A percentile compares a stretch with the other conserved stretches of the same genome.
These are phyloP conservation scores for Picea glauca DNA, from an alignment of 75 land plant species.

Conservation along the genomic window DNA sequence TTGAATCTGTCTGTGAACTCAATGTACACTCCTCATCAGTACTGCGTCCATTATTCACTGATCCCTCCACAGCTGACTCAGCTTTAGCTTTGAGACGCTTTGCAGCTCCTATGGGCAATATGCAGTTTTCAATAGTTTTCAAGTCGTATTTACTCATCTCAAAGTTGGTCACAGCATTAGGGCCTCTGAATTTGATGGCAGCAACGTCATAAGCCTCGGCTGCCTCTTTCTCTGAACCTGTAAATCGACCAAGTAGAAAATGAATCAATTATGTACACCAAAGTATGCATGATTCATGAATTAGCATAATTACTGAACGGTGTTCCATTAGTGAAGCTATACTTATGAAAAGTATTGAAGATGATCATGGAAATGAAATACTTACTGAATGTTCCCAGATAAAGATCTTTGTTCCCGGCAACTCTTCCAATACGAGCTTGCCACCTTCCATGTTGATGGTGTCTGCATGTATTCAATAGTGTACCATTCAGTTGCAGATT, in stretches of 20 bases:
- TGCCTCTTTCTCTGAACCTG: slow-evolving; percentile 57
- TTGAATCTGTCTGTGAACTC: background rate
- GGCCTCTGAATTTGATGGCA: slow-evolving; percentile 50
- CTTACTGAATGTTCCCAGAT: slow-evolving; percentile 65
- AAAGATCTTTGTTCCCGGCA: slow-evolving; percentile 67
- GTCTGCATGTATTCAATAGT: slow-evolving; percentile 16
- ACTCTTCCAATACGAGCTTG: slow-evolving; percentile 66
- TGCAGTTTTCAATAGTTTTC: slow-evolving; percentile 15
- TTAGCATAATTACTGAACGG: too few species aligned
- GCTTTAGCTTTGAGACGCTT: background rate
- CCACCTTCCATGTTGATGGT: slow-evolving; percentile 70
- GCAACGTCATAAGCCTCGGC: slow-evolving; percentile 63
- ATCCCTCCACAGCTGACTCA: slow-evolving; percentile 3
- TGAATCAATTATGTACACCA: too few species aligned
- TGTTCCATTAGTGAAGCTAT: too few species aligned
- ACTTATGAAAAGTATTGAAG: too few species aligned
- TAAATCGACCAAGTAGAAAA: background rate
- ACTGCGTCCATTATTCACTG: background rate
- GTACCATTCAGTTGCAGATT: too few species aligned
- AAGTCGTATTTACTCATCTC: slow-evolving; percentile 46
- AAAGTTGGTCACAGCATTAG: slow-evolving; percentile 54
- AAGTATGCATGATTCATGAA: too few species aligned
- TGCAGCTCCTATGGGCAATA: slow-evolving; percentile 8
- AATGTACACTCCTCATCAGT: background rate
- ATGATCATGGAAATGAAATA: background rate